phyloP scores from a whole-genome alignment of 2,329 filamentous ascomycete genomes.

The Botrytis fabae region DNA sequence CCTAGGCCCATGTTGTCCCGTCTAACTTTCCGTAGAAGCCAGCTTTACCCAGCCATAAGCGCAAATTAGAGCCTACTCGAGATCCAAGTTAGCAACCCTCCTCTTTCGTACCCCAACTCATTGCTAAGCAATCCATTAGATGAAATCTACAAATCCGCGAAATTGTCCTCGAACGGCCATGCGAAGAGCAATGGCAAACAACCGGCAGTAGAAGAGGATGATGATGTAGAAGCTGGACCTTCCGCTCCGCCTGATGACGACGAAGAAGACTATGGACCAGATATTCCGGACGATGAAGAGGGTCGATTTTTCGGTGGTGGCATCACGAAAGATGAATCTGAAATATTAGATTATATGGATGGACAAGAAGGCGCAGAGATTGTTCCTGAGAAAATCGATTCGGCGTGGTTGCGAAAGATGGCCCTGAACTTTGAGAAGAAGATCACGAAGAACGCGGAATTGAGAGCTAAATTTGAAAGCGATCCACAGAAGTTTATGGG shows the following conservation, averaged over 20 bases:
- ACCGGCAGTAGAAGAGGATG: constrained; percentile 41
- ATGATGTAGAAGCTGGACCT: constrained; percentile 50
- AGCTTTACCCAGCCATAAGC: constrained; percentile 52
- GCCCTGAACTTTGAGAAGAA: constrained; percentile 85
- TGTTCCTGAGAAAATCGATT: constrained; percentile 74
- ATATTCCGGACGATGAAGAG: constrained; percentile 73
- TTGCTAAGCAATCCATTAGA: constrained; percentile 44
- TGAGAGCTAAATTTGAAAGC: constrained; percentile 80
- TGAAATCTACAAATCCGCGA: constrained; percentile 64
- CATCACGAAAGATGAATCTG: constrained; percentile 75
- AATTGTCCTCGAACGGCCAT: constrained; percentile 48
- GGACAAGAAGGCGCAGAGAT: constrained; percentile 52
- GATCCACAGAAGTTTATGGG: constrained; percentile 82
- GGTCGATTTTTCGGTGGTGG: constrained; percentile 95
- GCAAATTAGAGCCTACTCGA: constrained; percentile 61
- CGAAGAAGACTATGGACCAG: constrained; percentile 56
- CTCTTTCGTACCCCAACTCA: not conserved
- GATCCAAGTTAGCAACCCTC: constrained; percentile 58
- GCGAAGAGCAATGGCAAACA: constrained; percentile 42
- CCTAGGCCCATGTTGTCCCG: not conserved
- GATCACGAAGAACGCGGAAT: constrained; percentile 86
- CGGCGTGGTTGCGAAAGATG: constrained; percentile 77
- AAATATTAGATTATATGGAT: constrained; percentile 88
- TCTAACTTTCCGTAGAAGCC: constrained; percentile 36
- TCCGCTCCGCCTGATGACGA: constrained; percentile 56